Conservation (phyloP, 2,329 filamentous ascomycete genomes). For the Penicillium sumatraense region DNA sequence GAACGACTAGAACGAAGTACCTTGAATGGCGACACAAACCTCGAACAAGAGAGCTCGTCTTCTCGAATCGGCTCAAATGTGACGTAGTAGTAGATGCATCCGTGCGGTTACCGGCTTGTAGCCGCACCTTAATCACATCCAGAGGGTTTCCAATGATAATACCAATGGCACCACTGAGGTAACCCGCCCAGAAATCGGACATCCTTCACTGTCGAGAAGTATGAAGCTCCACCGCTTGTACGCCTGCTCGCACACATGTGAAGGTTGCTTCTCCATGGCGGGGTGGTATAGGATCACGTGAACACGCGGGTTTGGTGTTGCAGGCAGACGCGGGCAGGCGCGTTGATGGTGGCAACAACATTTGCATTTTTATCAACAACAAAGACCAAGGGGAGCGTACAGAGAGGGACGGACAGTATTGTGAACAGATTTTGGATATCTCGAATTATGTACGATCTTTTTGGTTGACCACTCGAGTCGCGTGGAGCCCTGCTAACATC, state of each 20-base stretch:
- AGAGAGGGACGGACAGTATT: not conserved
- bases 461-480: not conserved
- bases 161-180: constrained; percentile 80
- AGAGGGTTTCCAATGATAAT: constrained; percentile 90
- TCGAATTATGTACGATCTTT: constrained; percentile 9
- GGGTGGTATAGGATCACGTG: constrained; percentile 32
- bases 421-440: not conserved
- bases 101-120: constrained; percentile 66
- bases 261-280: constrained; percentile 9
- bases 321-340: constrained; percentile 24
- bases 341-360: constrained; percentile 24
- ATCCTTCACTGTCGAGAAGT: constrained; percentile 49
- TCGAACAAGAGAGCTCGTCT: constrained; percentile 42
- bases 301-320: constrained; percentile 40
- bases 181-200: constrained; percentile 95
- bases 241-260: not conserved
- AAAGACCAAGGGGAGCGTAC: constrained; percentile 10
- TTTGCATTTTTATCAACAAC: constrained; percentile 3
- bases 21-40: constrained; percentile 29
- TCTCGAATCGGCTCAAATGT: constrained; percentile 39
- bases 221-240: constrained; percentile 6
- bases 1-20: not conserved
- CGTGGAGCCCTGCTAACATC: constrained; percentile 8
- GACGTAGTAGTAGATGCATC: constrained; percentile 27
- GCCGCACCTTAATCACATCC: constrained; percentile 76